Base-by-base conservation (phyloP, 2,329 filamentous ascomycete species). In the Cordyceps tenuipes region DNA sequence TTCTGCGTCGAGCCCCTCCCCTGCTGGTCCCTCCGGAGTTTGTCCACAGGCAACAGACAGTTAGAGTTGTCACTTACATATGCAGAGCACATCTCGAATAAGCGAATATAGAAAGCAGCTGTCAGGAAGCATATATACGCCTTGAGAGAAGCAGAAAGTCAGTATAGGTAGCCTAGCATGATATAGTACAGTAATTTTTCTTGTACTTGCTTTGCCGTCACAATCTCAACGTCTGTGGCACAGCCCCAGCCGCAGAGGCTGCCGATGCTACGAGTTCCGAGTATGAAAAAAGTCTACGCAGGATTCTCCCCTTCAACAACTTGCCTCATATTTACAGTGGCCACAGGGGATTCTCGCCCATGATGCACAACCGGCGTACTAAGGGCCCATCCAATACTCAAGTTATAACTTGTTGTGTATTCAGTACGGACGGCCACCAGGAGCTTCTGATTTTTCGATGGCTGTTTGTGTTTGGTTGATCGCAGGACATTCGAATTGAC, bases 401-500 rank as follows among this genome's bases (percentile, higher is more conserved):
- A 31, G 21, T 55, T 39, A 55, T 10, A 46, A 55, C 36, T 44
- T 54, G 51, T 54, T 54, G 36, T 43, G 41, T 34, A 56, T 56
- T 48, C 31, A 39, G 55, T 57, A 31, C 46, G 31, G 46, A 57
- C 55, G 34, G 31, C 34, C 23, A 57, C 44, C 46, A 31, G 21
- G 17, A 34, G 31, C 48, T 36, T 51, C 52, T 59, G 56, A 51
- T 58, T 41, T 49, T 49, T 58, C 23, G 36, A 51, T 58, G 47
- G 56, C 56, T 58, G 23, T 58, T 44, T 51, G 56, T 58, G 56
- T 51, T 58, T 58, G 56, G 56, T 58, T 58, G 46, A 51, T 50
- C 36, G 55, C 23, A 50, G 46, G 47, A 58, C 10, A 57, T 50
- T 51, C n/a, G 2, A 44, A 59, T 23, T 36, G 4, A 59, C 56